Conservation (phyloP, 495 filamentous ascomycete genomes). For the Neurospora terricola region DNA sequence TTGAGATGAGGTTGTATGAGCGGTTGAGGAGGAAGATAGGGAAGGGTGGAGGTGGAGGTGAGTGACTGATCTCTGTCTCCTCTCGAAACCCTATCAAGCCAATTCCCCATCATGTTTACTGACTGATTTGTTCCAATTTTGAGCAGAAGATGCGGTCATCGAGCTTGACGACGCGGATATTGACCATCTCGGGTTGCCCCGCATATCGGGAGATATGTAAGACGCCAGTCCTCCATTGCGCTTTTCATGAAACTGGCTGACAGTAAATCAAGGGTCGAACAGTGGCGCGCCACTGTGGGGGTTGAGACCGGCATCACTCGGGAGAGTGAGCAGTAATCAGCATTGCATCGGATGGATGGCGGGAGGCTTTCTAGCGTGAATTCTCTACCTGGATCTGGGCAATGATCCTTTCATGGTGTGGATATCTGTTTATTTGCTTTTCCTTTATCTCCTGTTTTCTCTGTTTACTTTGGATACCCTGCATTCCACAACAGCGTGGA, state of each 20-base stretch:
- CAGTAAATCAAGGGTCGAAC: conserved; percentile 1
- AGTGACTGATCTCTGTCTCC: not conserved
- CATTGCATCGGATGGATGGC: not conserved
- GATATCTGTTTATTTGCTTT: not conserved
- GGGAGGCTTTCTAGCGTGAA: not conserved
- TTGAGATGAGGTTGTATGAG: conserved; percentile 1
- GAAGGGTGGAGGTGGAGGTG: not conserved
- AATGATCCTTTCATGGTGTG: not conserved
- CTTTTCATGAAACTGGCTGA: not conserved
- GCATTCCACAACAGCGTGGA: not conserved
- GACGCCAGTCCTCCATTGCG: not conserved
- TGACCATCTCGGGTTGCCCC: conserved; percentile 4
- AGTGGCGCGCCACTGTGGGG: conserved; percentile 4
- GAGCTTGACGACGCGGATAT: conserved; percentile 2
- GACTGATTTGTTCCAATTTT: not conserved
- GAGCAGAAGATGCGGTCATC: not conserved
- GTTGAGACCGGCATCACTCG: not conserved
- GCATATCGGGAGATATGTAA: not conserved
- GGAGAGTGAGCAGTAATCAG: not conserved
- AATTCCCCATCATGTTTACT: not conserved
- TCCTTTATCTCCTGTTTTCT: not conserved
- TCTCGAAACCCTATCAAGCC: not conserved
- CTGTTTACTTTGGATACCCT: not conserved
- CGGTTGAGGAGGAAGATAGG: not conserved
- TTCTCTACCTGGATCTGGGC: no score